phyloP scores from a whole-genome alignment of 805 yeast species.

The Ogataea paraovalis region DNA sequence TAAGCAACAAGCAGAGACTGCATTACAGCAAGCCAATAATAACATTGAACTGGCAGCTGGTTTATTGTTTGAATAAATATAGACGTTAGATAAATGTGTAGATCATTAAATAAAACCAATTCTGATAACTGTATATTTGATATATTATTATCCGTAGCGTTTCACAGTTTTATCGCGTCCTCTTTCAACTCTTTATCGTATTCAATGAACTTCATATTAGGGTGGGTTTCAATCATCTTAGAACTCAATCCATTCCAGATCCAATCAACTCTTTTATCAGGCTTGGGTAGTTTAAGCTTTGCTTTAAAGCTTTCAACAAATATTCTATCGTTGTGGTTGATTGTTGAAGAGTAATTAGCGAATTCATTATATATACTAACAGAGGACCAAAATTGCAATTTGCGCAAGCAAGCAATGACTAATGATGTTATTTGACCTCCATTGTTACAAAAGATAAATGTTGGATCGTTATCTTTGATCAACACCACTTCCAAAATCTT shows the following conservation, averaged over 20 bases:
- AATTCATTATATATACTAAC: constrained; percentile 87
- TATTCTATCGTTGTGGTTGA: constrained; percentile 75
- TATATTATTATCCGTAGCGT: constrained; percentile 1
- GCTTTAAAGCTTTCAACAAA: constrained; percentile 81
- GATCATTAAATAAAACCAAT: background rate
- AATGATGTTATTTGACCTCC: constrained; percentile 87
- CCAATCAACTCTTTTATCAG: constrained; percentile 50
- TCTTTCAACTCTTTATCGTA: constrained; percentile 16
- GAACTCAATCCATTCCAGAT: constrained; percentile 61
- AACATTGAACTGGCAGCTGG: constrained; percentile 87
- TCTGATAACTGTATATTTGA: background rate
- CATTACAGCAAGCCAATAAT: constrained; percentile 65
- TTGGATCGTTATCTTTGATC: constrained; percentile 58
- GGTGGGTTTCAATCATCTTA: constrained; percentile 56
- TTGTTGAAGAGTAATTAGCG: constrained; percentile 66
- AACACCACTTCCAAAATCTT: constrained; percentile 59
- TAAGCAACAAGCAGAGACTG: constrained; percentile 56
- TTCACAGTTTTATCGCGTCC: constrained; percentile 15
- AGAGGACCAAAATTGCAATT: constrained; percentile 81
- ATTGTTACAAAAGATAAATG: constrained; percentile 81
- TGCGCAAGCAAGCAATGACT: constrained; percentile 81
- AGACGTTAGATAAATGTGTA: background rate
- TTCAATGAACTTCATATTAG: constrained; percentile 35
- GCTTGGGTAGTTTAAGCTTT: constrained; percentile 48
- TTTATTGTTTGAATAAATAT: constrained; percentile 44